These are phyloP conservation scores for Chaetothyriales sp. DNA, from an alignment of 2,329 filamentous ascomycete species.

Conservation along the genomic window DNA sequence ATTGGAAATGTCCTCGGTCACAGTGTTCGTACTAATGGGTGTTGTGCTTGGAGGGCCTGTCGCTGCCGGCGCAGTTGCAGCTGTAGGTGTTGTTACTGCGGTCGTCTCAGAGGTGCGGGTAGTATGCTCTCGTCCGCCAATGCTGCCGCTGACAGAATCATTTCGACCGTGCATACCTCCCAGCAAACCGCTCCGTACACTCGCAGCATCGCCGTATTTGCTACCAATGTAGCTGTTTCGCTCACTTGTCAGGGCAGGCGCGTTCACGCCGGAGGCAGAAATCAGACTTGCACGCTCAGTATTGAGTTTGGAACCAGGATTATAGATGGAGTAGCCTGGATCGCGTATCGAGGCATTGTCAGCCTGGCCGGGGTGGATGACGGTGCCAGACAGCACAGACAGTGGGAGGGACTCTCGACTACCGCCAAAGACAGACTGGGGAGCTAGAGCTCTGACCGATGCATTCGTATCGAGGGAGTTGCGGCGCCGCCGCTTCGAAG, in stretches of 20 bases:
- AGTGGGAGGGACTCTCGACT: constrained; percentile 49
- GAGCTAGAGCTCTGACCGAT: constrained; percentile 49
- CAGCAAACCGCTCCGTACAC: constrained; percentile 59
- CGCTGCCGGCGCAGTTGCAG: neutral
- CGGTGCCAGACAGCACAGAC: constrained; percentile 44
- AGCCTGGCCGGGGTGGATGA: constrained; percentile 30
- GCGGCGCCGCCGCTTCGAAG: constrained; percentile 46
- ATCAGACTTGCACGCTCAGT: constrained; percentile 55
- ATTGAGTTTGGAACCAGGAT: constrained; percentile 40
- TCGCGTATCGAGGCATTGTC: constrained; percentile 23
- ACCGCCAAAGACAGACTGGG: constrained; percentile 48
- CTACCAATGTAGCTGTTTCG: constrained; percentile 65
- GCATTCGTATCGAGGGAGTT: constrained; percentile 51
- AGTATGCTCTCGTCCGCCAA: constrained; percentile 7
- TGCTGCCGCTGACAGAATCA: constrained; percentile 15
- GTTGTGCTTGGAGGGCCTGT: neutral
- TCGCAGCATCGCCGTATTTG: constrained; percentile 52
- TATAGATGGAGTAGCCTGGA: constrained; percentile 24
- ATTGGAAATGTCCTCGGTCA: neutral
- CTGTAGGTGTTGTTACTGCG: neutral
- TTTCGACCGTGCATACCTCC: constrained; percentile 40
- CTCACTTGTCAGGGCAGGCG: constrained; percentile 54
- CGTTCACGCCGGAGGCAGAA: constrained; percentile 50
- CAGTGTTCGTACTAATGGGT: neutral
- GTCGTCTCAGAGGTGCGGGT: neutral